Percentiles rank a stretch among this genome's conserved stretches.
phyloP scores from a whole-genome alignment of 495 filamentous ascomycete genomes.

The Staphylotrichum tortipilum region DNA sequence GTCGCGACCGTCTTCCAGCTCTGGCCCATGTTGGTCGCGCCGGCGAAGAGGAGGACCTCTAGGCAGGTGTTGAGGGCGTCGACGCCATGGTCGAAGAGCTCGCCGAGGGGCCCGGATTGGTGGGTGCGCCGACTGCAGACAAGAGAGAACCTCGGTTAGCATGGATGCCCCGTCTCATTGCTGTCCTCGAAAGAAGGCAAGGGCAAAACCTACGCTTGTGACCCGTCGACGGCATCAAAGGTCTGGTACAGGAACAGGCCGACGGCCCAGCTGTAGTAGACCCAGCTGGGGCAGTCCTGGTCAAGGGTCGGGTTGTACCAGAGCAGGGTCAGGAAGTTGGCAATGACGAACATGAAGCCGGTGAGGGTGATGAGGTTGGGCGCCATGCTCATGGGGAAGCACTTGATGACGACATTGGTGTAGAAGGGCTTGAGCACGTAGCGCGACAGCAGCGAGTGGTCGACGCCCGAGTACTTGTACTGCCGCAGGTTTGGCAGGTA shows the following conservation, averaged over 20 bases:
- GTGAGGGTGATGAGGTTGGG: conserved; percentile 75
- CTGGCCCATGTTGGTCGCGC: conserved; percentile 85
- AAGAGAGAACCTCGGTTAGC: conserved; percentile 11
- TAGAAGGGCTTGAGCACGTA: conserved; percentile 98
- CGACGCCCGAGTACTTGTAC: conserved; percentile 88
- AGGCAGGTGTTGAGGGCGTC: conserved; percentile 94
- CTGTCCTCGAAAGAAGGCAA: no score
- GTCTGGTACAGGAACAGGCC: conserved; percentile 96
- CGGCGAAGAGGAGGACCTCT: conserved; percentile 84
- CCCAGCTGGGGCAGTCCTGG: conserved; percentile 87
- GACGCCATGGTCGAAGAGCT: conserved; percentile 96
- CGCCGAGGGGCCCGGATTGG: conserved; percentile 88
- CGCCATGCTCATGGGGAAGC: conserved; percentile 95
- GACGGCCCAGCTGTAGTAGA: conserved; percentile 82
- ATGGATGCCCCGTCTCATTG: no score
- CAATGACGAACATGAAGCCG: conserved; percentile 83
- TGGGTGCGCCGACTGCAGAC: conserved; percentile 64
- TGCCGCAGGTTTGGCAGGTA: conserved; percentile 76
- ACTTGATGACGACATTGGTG: conserved; percentile 83
- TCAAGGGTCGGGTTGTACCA: conserved; percentile 96
- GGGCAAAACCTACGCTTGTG: conserved; percentile 76
- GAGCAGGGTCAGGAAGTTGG: conserved; percentile 85
- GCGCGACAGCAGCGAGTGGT: conserved; percentile 78
- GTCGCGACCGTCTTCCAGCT: conserved; percentile 79
- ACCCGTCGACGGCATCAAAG: conserved; percentile 93